Evolutionary conservation across 23 red algal genomes (phyloP).

Genomic region (Gracilaria gracilis): DNA sequence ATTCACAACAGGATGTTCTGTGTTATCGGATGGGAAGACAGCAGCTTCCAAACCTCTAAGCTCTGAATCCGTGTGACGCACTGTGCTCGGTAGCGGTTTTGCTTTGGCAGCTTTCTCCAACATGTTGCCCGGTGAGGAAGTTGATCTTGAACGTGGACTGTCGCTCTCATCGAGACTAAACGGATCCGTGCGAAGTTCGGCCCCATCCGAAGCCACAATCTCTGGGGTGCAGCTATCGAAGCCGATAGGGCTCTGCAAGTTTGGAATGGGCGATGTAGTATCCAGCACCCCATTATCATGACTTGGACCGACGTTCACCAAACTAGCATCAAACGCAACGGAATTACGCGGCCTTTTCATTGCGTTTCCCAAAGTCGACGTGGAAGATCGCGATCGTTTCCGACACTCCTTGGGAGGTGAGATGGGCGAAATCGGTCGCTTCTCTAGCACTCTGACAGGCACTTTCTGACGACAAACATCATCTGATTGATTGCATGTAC

Average conservation of each 20-base stretch:
- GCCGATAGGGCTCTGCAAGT: background rate
- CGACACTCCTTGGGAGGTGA: background rate
- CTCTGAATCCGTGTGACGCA: background rate
- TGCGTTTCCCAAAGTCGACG: background rate
- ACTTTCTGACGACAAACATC: conserved; percentile 5
- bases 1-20: background rate
- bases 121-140: conserved; percentile 20
- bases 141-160: background rate
- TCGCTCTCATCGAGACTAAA: conserved; percentile 11
- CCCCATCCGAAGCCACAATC: background rate
- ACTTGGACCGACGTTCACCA: background rate
- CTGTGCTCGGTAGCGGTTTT: background rate
- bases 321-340: background rate
- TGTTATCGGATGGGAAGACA: background rate
- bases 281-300: background rate
- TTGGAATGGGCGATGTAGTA: conserved; percentile 1
- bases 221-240: background rate
- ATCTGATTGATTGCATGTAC: conserved; percentile 18
- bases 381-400: background rate
- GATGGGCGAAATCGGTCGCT: background rate
- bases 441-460: background rate
- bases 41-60: background rate
- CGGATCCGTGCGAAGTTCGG: conserved; percentile 3
- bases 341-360: background rate
- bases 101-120: conserved; percentile 12